Evolutionary conservation across 2,329 filamentous ascomycete species (phyloP).

Genomic region (Reticulascus tulasneorum): DNA sequence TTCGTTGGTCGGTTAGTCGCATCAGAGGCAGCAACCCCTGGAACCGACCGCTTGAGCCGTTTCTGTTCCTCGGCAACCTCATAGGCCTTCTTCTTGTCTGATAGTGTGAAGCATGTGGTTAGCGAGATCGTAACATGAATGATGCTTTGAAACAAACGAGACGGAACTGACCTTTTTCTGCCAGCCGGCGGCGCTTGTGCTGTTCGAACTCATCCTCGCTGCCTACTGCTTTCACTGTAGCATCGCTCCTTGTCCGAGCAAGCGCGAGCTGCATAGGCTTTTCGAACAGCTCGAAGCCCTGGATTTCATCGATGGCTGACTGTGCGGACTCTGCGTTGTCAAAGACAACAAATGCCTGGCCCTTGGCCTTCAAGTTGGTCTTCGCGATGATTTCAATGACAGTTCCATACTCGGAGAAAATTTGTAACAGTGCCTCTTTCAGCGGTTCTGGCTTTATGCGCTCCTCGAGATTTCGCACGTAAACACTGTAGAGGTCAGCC

Average conservation of each 20-base stretch:
- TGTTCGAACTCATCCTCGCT: conserved; percentile 76
- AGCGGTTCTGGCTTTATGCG: conserved; percentile 78
- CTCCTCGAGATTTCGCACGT: conserved; percentile 85
- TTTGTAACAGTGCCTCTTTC: conserved; percentile 65
- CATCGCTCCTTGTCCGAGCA: conserved; percentile 81
- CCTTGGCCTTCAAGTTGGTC: conserved; percentile 85
- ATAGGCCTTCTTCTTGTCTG: conserved; percentile 73
- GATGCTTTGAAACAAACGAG: not conserved
- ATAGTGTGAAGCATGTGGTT: not conserved
- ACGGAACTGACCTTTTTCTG: conserved; percentile 72
- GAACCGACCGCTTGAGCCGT: conserved; percentile 61
- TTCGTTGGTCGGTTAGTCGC: conserved; percentile 59
- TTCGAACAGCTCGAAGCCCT: conserved; percentile 89
- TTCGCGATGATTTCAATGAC: conserved; percentile 84
- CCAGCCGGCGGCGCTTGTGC: conserved; percentile 78
- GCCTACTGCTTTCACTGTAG: conserved; percentile 72
- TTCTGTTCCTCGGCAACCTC: conserved; percentile 77
- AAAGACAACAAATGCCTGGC: conserved; percentile 93
- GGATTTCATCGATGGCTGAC: conserved; percentile 79
- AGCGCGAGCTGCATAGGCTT: conserved; percentile 84
- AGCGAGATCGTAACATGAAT: conserved; percentile 1
- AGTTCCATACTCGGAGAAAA: conserved; percentile 87
- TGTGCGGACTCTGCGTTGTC: conserved; percentile 74
- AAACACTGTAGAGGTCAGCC: conserved; percentile 51
- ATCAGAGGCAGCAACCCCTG: conserved; percentile 37